Evolutionary conservation across 108 stramenopile genomes (phyloP), one percentile per base, ranked within the genome.

Genomic region (Nannochloropsis granulata): DNA sequence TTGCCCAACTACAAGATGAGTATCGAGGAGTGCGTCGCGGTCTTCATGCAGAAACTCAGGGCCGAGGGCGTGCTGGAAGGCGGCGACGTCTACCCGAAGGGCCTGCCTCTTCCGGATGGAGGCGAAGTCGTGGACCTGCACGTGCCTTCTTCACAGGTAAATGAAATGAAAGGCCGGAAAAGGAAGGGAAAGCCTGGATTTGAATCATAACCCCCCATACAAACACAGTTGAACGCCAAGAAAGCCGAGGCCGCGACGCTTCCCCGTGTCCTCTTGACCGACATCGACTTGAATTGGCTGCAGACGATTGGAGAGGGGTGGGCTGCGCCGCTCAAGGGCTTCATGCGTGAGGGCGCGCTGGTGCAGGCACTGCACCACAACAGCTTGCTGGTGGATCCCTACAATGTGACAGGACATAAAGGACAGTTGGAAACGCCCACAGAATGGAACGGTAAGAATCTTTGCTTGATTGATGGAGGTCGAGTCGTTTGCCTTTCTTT

Each of bases 231-330:
- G 71, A 85, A 85, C 79, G 91, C 83, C 23, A 85, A 90, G 25
- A 88, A 82, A 44, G 84, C 85, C 7, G 95, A 96, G 90, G 97
- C 96, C 13, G 93, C 86, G 82, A 94, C 92, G 23, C 88, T 97
- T 25, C 97, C 97, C 56, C 95, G 96, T 89, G 96, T 95, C 13
- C 91, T 96, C n/a, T 90, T 98, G 44, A 95, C 94, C 13, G 96
- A 98, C 90, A 94, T 98, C 90, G 97, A 98, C 90, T 85, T 98
- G 84, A 98, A 97, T 86, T 98, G 97, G 97, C 90, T 95, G 0
- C 95, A 98, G 86, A 94, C 94, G 79, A 93, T 98, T 89, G 96
- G 95, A 42, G 97, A 98, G 88, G 97, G 97, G 13, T 98, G 97
- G 97, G 97, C 97, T 9, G 88, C 93, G n/a, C 97, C 97, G 14